phyloP scores from a whole-genome alignment of 1,284 basidiomycete species.

The Ustilago cynodontis region DNA sequence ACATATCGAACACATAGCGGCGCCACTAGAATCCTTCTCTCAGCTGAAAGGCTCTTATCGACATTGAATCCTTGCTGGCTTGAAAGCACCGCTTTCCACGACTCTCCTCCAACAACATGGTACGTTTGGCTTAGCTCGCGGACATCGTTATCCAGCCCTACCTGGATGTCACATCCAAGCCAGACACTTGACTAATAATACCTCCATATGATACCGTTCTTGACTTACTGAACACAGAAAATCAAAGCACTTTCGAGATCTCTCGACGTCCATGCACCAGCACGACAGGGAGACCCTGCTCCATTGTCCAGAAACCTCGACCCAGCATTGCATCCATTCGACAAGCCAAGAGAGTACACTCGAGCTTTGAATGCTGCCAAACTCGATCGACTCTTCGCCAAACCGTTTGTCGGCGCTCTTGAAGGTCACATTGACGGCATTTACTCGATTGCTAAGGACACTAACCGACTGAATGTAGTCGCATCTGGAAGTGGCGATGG shows the following conservation, averaged over 20 bases:
- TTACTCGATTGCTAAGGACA: slow-evolving; percentile 84
- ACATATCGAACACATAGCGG: no score
- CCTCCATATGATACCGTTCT: neutral
- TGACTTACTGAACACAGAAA: slow-evolving; percentile 73
- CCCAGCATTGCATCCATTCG: slow-evolving; percentile 92
- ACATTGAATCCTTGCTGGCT: neutral
- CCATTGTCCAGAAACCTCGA: slow-evolving; percentile 92
- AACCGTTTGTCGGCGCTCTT: slow-evolving; percentile 89
- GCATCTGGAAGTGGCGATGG: slow-evolving; percentile 96
- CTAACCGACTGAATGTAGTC: slow-evolving; percentile 81
- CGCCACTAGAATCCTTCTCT: neutral
- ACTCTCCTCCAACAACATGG: neutral
- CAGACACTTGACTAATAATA: neutral
- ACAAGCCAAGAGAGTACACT: slow-evolving; percentile 90
- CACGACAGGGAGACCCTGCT: slow-evolving; percentile 79
- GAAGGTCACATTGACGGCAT: slow-evolving; percentile 97
- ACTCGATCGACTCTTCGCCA: slow-evolving; percentile 95
- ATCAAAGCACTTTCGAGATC: slow-evolving; percentile 89
- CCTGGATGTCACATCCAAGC: neutral
- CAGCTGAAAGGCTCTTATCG: neutral
- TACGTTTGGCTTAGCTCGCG: neutral
- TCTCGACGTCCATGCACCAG: slow-evolving; percentile 78
- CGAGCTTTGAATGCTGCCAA: slow-evolving; percentile 95
- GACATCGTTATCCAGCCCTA: neutral
- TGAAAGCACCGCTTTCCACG: neutral